Evolutionary conservation across 1,284 basidiomycete genomes (phyloP), one percentile per base, ranked within the genome.

Genomic region (Ustilago cynodontis): DNA sequence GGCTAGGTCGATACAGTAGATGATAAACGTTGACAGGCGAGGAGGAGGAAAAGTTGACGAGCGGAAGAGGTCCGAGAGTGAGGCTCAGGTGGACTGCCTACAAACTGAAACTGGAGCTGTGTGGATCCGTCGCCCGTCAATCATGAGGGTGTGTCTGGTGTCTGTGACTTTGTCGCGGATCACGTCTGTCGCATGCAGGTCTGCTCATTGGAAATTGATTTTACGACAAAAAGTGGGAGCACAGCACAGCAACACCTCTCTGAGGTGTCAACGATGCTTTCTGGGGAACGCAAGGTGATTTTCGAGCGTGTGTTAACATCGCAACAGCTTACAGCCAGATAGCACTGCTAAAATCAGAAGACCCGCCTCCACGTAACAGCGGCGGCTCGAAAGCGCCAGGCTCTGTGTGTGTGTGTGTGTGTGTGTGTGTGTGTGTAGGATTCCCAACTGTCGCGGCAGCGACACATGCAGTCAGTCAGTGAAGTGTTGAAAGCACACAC

Each of bases 141-240:
- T n/a, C n/a, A n/a, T n/a, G n/a, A n/a, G n/a, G n/a, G n/a, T n/a
- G n/a, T n/a, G n/a, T n/a, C n/a, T n/a, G n/a, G n/a, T n/a, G n/a
- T n/a, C n/a, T 43, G 47, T 26, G 47, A 50, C 24, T 50, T 50
- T 50, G 26, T 26, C 47, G 47, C 13, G 47, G 24, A 50, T 50
- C 47, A 28, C 47, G 10, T 50, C 47, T 50, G 41, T 43, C 47
- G 22, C 47, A 50, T 50, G 47, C 47, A 2, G 22, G 47, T 26
- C 47, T 50, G 26, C 41, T 8, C 20, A 20, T 43, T n/a, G 18
- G 24, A 43, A 43, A 20, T 43, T n/a, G 41, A 43, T 43, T 43
- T 43, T 43, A 43, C 41, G 7, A 29, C 47, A 50, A 50, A 50
- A 50, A 13, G n/a, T 33, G 31, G 31, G 31, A 43, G 41, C 18